phyloP scores from a whole-genome alignment of 2,329 filamentous ascomycete genomes.

The Claviceps monticola region DNA sequence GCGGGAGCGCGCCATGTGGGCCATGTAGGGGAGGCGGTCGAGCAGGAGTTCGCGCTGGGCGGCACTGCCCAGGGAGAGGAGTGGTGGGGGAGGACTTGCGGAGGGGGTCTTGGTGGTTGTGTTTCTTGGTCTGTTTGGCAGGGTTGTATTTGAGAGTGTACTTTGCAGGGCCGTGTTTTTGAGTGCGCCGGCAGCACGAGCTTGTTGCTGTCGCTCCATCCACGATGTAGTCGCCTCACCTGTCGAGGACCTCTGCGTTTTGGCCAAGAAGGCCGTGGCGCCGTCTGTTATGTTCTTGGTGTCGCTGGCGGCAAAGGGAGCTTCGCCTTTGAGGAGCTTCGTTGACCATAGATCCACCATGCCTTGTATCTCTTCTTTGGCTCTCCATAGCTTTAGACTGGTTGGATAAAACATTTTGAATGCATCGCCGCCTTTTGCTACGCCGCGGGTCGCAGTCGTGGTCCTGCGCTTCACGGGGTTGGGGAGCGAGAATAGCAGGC shows the following conservation, averaged over 20 bases:
- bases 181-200: neutral
- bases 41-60: conserved; percentile 63
- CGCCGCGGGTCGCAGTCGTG: conserved; percentile 14
- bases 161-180: neutral
- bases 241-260: conserved; percentile 18
- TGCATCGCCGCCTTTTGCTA: conserved; percentile 40
- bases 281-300: conserved; percentile 28
- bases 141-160: too few relatives aligned
- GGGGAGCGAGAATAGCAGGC: conserved; percentile 73
- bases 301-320: conserved; percentile 13
- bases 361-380: conserved; percentile 67
- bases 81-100: conserved; percentile 12
- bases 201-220: conserved; percentile 21
- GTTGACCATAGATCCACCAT: conserved; percentile 57
- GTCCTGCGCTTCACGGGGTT: conserved; percentile 66
- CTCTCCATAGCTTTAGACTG: conserved; percentile 69
- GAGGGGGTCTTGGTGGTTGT: too few relatives aligned
- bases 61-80: conserved; percentile 48
- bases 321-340: conserved; percentile 43
- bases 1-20: conserved; percentile 42
- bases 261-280: conserved; percentile 32
- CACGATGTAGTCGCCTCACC: conserved; percentile 15
- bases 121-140: too few relatives aligned
- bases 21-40: conserved; percentile 77
- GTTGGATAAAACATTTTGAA: conserved; percentile 89